Percentiles rank a stretch among this genome's conserved stretches.
phyloP scores from a whole-genome alignment of 306 rosid species.

The Hippophae tibetana region DNA sequence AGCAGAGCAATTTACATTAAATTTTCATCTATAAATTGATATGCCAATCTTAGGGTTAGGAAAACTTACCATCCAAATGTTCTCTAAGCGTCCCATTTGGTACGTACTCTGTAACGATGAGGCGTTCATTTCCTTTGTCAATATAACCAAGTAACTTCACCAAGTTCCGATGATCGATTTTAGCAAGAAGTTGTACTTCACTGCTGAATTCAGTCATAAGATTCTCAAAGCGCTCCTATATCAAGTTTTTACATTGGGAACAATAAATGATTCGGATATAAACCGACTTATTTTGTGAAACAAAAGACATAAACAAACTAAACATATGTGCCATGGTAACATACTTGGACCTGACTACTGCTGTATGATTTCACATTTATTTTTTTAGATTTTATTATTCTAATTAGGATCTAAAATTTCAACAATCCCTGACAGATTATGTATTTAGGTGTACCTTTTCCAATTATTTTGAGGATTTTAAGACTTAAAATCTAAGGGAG shows the following conservation, averaged over 20 bases:
- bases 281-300: background rate
- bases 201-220: constrained; percentile 74
- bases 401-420: no score
- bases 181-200: constrained; percentile 81
- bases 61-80: constrained; percentile 86
- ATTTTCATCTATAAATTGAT: constrained; percentile 14
- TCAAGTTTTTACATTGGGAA: constrained; percentile 17
- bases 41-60: constrained; percentile 9
- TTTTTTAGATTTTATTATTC: no score
- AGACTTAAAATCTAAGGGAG: no score
- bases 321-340: background rate
- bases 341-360: background rate
- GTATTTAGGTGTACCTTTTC: no score
- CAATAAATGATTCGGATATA: background rate
- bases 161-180: constrained; percentile 88
- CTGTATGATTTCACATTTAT: no score
- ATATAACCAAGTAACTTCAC: constrained; percentile 84
- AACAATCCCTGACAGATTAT: no score
- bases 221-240: constrained; percentile 71
- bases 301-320: background rate
- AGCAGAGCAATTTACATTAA: constrained; percentile 12
- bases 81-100: constrained; percentile 86
- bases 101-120: constrained; percentile 83
- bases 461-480: no score
- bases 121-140: constrained; percentile 77